Evolutionary conservation across 768 basidiomycete species (phyloP).

Genomic region (Rossbeevera mucosa): DNA sequence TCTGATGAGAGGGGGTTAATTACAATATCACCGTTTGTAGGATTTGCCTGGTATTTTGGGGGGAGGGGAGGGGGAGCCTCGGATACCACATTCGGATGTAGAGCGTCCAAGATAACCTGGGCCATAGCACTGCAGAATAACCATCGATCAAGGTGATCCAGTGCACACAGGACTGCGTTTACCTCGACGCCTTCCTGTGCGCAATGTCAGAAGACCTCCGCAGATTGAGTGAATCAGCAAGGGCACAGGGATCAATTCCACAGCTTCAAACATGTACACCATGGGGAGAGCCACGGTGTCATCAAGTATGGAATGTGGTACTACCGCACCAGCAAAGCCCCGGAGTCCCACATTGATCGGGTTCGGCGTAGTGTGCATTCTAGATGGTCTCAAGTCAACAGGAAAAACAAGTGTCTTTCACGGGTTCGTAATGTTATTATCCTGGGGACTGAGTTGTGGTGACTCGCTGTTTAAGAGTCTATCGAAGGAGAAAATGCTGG

Average conservation of each 20-base stretch:
- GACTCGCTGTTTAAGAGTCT: neutral
- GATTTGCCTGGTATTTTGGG: neutral
- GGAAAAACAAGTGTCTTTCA: neutral
- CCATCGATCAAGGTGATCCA: neutral
- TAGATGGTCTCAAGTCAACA: neutral
- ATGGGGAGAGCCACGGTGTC: neutral
- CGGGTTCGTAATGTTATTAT: neutral
- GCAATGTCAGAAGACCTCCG: neutral
- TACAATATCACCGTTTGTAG: neutral
- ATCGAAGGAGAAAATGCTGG: neutral
- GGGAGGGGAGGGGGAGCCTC: neutral
- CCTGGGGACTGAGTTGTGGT: neutral
- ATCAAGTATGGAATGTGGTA: neutral
- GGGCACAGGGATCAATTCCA: neutral
- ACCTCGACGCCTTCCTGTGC: slow-evolving; percentile 2
- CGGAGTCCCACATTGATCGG: neutral
- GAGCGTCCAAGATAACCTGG: neutral
- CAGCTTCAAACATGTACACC: neutral
- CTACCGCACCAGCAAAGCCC: neutral
- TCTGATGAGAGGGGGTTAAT: neutral
- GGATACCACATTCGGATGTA: neutral
- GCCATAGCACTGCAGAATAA: neutral
- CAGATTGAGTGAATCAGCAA: neutral
- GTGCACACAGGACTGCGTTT: neutral
- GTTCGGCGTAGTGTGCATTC: neutral